phyloP scores from a whole-genome alignment of 345 rosid species.

The Eucalyptus sp. region DNA sequence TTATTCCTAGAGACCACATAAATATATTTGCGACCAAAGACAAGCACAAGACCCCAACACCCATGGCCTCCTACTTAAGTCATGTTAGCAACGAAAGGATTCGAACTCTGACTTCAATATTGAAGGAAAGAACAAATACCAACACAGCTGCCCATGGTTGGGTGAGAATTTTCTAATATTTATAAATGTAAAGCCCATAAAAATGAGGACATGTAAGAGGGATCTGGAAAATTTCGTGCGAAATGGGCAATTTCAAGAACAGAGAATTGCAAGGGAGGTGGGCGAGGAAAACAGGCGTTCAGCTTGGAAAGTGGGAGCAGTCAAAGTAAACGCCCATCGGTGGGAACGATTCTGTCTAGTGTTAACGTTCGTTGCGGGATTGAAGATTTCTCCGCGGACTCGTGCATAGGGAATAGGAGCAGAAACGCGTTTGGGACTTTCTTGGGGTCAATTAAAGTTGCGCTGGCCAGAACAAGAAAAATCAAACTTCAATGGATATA shows the following conservation, averaged over 20 bases:
- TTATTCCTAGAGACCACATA: too few relatives aligned
- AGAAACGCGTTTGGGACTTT: background rate
- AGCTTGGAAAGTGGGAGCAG: background rate
- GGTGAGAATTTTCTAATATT: too few relatives aligned
- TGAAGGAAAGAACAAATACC: too few relatives aligned
- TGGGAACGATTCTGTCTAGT: background rate
- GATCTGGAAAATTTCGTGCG: too few relatives aligned
- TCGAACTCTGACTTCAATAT: too few relatives aligned
- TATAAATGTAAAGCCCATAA: too few relatives aligned
- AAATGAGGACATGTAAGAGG: too few relatives aligned
- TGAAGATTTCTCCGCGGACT: background rate
- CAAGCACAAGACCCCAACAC: too few relatives aligned
- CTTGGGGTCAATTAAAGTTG: background rate
- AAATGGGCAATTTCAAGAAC: background rate
- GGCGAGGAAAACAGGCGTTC: background rate
- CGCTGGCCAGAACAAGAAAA: background rate
- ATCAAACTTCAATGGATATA: background rate
- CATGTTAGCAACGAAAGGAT: too few relatives aligned
- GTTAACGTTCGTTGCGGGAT: background rate
- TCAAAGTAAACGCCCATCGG: background rate
- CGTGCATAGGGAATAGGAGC: background rate
- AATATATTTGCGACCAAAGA: too few relatives aligned
- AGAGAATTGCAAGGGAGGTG: background rate
- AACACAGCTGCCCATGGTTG: too few relatives aligned
- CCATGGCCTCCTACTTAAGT: too few relatives aligned